phyloP scores from a whole-genome alignment of 164 flowering plant species.

The Piper betle region DNA sequence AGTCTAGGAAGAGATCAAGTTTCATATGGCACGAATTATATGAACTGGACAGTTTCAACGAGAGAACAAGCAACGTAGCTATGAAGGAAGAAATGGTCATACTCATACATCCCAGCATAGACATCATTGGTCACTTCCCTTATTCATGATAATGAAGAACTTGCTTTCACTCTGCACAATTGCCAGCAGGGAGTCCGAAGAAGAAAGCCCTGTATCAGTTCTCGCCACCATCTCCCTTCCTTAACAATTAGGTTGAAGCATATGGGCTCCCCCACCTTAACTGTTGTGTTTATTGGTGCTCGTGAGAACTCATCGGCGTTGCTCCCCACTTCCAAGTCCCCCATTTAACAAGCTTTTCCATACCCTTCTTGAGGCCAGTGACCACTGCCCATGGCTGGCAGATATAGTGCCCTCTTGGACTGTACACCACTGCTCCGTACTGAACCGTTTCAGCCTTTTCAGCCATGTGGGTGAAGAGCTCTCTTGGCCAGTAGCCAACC shows the following conservation, averaged over 20 bases:
- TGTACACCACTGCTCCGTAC: neutral
- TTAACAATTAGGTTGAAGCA: neutral
- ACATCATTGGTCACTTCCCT: no score
- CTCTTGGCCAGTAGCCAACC: neutral
- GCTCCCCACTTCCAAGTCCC: neutral
- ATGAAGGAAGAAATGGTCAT: no score
- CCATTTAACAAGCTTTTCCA: neutral
- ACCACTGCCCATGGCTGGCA: constrained; percentile 2
- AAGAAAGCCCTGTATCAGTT: neutral
- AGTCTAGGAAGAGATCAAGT: no score
- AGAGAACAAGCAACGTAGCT: no score
- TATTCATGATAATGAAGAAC: no score
- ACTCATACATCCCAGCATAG: no score
- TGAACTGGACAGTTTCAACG: no score
- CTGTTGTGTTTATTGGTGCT: neutral
- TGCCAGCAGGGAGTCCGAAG: neutral
- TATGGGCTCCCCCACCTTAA: neutral
- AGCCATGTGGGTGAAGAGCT: neutral
- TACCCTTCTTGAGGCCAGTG: neutral
- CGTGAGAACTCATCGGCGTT: neutral
- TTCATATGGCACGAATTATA: no score
- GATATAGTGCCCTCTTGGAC: neutral
- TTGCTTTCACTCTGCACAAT: no score
- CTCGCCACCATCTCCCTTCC: neutral
- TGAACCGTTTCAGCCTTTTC: neutral